Percentiles rank a stretch among this genome's conserved stretches.
phyloP scores from a whole-genome alignment of 306 rosid species.

The Hippophae gyantsensis region DNA sequence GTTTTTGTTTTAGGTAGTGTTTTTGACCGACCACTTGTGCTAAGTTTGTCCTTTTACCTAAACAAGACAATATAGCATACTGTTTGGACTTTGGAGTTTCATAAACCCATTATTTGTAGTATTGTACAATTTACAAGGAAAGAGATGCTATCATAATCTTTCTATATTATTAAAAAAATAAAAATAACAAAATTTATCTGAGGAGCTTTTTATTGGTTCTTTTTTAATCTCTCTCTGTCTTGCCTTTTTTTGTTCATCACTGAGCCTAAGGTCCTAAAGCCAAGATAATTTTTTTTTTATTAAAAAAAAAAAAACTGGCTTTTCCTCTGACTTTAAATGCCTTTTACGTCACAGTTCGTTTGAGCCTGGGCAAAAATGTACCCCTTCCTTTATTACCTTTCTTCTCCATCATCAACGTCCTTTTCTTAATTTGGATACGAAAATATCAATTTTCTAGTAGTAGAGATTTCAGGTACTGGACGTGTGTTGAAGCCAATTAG shows the following conservation, averaged over 20 bases:
- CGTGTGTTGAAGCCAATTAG: constrained; percentile 54
- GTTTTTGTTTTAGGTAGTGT: background rate
- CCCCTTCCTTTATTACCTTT: constrained; percentile 9
- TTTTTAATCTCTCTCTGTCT: constrained; percentile 24
- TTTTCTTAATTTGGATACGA: constrained; percentile 10
- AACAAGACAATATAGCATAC: constrained; percentile 9
- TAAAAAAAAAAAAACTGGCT: constrained; percentile 23
- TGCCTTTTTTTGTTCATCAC: constrained; percentile 26
- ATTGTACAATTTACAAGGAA: background rate
- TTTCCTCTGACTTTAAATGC: constrained; percentile 27
- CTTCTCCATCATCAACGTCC: constrained; percentile 15
- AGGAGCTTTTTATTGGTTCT: constrained; percentile 26
- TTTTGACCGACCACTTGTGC: background rate
- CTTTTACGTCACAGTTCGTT: constrained; percentile 19
- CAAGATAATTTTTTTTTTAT: background rate
- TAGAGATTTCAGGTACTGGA: constrained; percentile 17
- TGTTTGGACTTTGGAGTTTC: constrained; percentile 16
- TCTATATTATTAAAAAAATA: constrained; percentile 24
- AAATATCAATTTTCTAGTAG: constrained; percentile 12
- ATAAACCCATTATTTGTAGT: background rate
- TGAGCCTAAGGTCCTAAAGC: constrained; percentile 12
- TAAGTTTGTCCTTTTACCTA: background rate
- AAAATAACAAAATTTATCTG: constrained; percentile 30
- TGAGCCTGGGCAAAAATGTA: background rate
- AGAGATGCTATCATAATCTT: constrained; percentile 9